Evolutionary conservation across 2,329 filamentous ascomycete genomes (phyloP), one percentile per base, ranked within the genome.

Genomic region (Coleophoma crateriformis): DNA sequence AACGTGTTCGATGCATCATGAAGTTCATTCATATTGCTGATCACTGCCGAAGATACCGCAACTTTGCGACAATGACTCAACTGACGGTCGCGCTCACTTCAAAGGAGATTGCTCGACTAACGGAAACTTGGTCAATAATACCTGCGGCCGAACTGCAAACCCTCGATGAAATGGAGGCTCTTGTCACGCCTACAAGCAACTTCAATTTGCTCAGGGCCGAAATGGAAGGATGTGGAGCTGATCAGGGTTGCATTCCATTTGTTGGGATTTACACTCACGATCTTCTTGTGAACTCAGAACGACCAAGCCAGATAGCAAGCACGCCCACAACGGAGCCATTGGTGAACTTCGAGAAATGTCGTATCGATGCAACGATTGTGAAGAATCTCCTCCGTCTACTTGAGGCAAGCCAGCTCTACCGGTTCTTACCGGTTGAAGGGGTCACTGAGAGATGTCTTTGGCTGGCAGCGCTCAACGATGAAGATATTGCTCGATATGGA

Each of bases 251-350:
- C 59, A 91, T 94, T 53, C 88, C 88, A 0, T 92, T 94, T 63
- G 86, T 94, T 44, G 88, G 84, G 50, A 84, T 85, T 49, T 94
- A 94, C 66, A 92, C 87, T 2, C 88, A 91, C 61, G 88, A 94
- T 63, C 74, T 94, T 38, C 80, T 91, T 41, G 89, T 88, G 72
- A 92, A 91, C 61, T 82, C 85, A 1, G 87, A 92, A 64, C 81
- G 89, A 54, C 86, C 88, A 1, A 83, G 85, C 2, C 84, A 88
- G 64, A 84, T 91, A 57, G 82, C 83, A 1, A 81, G 78, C 58
- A 86, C 81, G 3, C 82, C 82, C 17, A 78, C 73, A 0, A 80
- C 80, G 5, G 79, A 87, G 53, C 83, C 84, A 13, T 72, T 94
- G 41, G 79, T 94, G 59, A 94, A 94, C 66, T 94, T 94, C 69